Evolutionary conservation across 495 filamentous ascomycete species (phyloP), one percentile per base, ranked within the genome.

Genomic region (Chaetomium fimeti): DNA sequence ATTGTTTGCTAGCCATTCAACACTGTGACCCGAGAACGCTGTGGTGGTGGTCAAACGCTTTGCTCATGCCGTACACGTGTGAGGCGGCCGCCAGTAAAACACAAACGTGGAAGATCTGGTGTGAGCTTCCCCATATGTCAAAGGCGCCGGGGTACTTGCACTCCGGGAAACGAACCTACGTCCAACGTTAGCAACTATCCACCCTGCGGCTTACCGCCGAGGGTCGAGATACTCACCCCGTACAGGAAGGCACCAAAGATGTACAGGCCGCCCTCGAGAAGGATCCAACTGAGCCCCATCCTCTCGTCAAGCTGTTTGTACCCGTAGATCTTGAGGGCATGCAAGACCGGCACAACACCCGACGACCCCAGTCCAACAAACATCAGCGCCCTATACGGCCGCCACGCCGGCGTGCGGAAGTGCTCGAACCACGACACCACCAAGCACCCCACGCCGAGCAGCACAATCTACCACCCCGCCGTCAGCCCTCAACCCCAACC

Each of bases 281-380:
- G 60, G n/a, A 96, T 77, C 91, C 91, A 97, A 51, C 77, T 81
- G 29, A 98, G 85, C 3, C 91, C 91, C 73, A 98, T 96, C 61
- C 87, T 84, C 29, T 85, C 76, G 32, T 87, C 80, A 71, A 83
- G 68, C 13, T 71, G 24, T 11, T 24, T 20, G 60, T 78, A 79
- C 20, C 75, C 72, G 52, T 89, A 90, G 15, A 89, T 70, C 22
- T 66, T 60, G 40, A 94, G 53, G 16, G 89, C 91, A 71, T 96
- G 91, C 57, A 80, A 64, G 28, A 85, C 85, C 0, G 94, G 94
- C 58, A 97, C 80, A 22, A 93, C 78, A 8, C 90, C 92, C 13
- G 91, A 96, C 49, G 92, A 77, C 12, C 94, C 94, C 78, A 98
- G 89, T 28, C 83, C 84, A 47, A 96, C 88, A 74, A 97, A 98